Conservation (phyloP, 129 eudicot species). For the Saposhnikovia divaricata region DNA sequence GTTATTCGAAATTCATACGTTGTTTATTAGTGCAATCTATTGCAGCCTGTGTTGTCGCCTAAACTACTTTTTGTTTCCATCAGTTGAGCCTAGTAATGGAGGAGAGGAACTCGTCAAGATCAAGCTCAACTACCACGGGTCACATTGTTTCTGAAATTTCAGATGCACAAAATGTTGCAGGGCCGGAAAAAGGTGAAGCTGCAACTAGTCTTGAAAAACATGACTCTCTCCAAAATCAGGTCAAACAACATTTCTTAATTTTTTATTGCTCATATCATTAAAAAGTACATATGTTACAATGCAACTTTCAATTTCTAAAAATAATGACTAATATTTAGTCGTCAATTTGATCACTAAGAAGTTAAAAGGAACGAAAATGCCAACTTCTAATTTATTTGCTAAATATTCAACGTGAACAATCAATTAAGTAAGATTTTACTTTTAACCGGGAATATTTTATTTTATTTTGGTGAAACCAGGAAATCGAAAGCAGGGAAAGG, state of each 20-base stretch:
- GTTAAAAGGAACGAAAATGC: too few relatives aligned
- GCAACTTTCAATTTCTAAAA: too few relatives aligned
- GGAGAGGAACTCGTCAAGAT: constrained; percentile 54
- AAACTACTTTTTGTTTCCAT: background rate
- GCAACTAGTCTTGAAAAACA: background rate
- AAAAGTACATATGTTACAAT: too few relatives aligned
- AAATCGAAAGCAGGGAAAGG: background rate
- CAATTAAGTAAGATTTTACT: too few relatives aligned
- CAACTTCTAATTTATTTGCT: too few relatives aligned
- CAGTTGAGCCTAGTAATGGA: constrained; percentile 55
- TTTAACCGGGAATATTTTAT: too few relatives aligned
- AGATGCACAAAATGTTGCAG: constrained; percentile 2
- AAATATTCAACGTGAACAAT: too few relatives aligned
- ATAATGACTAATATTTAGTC: too few relatives aligned
- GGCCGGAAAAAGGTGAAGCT: constrained; percentile 1
- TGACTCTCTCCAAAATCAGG: constrained; percentile 11
- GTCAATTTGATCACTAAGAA: too few relatives aligned
- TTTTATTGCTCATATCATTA: too few relatives aligned
- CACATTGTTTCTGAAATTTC: constrained; percentile 15
- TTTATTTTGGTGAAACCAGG: background rate
- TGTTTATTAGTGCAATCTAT: background rate
- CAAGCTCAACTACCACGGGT: constrained; percentile 42
- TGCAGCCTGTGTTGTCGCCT: background rate
- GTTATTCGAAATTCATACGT: background rate
- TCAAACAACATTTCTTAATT: too few relatives aligned